phyloP scores from a whole-genome alignment of 768 basidiomycete species.

The Infundibulicybe gibba region DNA sequence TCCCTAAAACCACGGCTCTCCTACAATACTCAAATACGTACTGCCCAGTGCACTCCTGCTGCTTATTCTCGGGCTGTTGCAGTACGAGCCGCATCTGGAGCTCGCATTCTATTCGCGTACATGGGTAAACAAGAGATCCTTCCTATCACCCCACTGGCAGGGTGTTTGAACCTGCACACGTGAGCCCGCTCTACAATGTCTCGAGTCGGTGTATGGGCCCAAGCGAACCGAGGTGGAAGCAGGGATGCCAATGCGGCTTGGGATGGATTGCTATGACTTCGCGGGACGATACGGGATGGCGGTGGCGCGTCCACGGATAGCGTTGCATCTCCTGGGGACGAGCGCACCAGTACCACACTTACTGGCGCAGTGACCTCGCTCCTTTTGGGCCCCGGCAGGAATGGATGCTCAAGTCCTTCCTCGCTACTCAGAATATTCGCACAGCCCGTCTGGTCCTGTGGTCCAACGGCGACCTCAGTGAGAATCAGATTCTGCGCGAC shows the following conservation, averaged over 20 bases:
- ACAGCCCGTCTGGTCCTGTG: slow-evolving; percentile 75
- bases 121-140: slow-evolving; percentile 79
- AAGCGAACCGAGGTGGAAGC: slow-evolving; percentile 73
- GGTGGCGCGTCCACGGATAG: slow-evolving; percentile 10
- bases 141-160: slow-evolving; percentile 56
- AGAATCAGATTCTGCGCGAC: slow-evolving; percentile 50
- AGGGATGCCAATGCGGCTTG: slow-evolving; percentile 72
- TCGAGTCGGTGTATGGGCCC: slow-evolving; percentile 60
- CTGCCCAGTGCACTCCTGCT: slow-evolving; percentile 34
- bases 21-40: slow-evolving; percentile 38
- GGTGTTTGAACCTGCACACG: slow-evolving; percentile 67
- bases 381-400: slow-evolving; percentile 81
- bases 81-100: slow-evolving; percentile 86
- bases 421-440: slow-evolving; percentile 80
- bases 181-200: slow-evolving; percentile 68
- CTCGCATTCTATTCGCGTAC: slow-evolving; percentile 70
- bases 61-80: slow-evolving; percentile 45
- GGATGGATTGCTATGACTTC: slow-evolving; percentile 91
- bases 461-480: slow-evolving; percentile 80
- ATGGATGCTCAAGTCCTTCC: slow-evolving; percentile 89
- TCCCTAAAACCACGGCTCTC: slow-evolving; percentile 29
- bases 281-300: slow-evolving; percentile 64
- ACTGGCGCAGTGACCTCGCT: slow-evolving; percentile 90
- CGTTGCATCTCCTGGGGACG: slow-evolving; percentile 26
- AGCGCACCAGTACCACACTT: slow-evolving; percentile 81